These are phyloP conservation scores for Artemisia annua DNA, from an alignment of 129 eudicot species.

Conservation along the genomic window DNA sequence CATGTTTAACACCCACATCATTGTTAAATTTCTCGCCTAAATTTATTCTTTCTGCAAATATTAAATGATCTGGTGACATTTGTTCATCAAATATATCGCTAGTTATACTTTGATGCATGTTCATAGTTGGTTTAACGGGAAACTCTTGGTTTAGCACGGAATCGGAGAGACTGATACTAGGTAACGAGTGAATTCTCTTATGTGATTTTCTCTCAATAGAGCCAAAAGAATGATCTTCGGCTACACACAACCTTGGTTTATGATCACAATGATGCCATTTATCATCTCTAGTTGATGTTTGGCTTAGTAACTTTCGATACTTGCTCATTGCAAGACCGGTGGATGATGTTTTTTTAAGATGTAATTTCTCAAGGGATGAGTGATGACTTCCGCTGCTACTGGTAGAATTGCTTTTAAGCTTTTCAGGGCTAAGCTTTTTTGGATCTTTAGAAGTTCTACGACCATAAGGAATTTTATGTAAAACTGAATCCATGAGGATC, in stretches of 20 bases:
- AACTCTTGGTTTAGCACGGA: slow-evolving; percentile 36
- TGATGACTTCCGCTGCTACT: slow-evolving; percentile 28
- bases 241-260: slow-evolving; percentile 37
- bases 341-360: slow-evolving; percentile 48
- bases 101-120: neutral
- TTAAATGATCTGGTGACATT: slow-evolving; percentile 12
- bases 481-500: slow-evolving; percentile 72
- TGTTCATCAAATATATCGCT: slow-evolving; percentile 28
- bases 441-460: slow-evolving; percentile 41
- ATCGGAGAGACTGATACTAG: slow-evolving; percentile 47
- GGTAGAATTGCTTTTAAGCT: slow-evolving; percentile 32
- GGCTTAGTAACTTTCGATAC: slow-evolving; percentile 51
- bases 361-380: slow-evolving; percentile 8
- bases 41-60: slow-evolving; percentile 30
- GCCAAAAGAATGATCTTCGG: slow-evolving; percentile 27
- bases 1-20: slow-evolving; percentile 3
- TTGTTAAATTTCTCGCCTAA: slow-evolving; percentile 20
- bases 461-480: slow-evolving; percentile 76
- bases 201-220: slow-evolving; percentile 18
- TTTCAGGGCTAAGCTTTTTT: slow-evolving; percentile 27
- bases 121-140: slow-evolving; percentile 17
- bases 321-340: slow-evolving; percentile 46
- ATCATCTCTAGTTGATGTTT: slow-evolving; percentile 38
- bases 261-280: slow-evolving; percentile 28
- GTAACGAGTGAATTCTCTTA: slow-evolving; percentile 64